Evolutionary conservation across 805 yeast species (phyloP), one percentile per base, ranked within the genome.

Genomic region (Candida verbasci): DNA sequence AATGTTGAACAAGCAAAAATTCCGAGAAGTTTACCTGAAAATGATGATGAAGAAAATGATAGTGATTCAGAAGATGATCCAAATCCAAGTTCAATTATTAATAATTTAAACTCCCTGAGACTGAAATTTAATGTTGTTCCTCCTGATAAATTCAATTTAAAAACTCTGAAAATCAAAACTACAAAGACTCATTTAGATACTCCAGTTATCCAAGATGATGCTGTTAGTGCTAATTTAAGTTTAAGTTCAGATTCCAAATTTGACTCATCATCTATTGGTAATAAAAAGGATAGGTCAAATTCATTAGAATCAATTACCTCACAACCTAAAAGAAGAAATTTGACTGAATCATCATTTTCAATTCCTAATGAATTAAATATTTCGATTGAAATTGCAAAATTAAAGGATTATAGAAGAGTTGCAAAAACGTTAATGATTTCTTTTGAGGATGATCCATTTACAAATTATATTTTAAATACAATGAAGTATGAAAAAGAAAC

Each of bases 371-470:
- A 44, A 25, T 41, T 52, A 18, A 46, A 48, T 22, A 38, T 50
- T 27, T 32, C 45, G 11, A 50, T 50, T 23, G 55, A 49, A 29
- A 38, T 38, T 22, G 53, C 47, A 7, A 35, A 37, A 6, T 47
- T 48, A 9, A 70, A 74, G 35, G 80, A 76, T 44, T 77, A 74
- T 46, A 71, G 68, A 41, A 65, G 76, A 40, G 78, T 78, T 18
- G 80, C 81, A 17, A 63, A 63, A 39, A 74, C 80, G 6, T 59
- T 77, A 36, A 65, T 67, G 37, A 56, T 72, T 37, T 74, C 80
- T 4, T 77, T 77, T 49, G 70, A 67, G 44, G 70, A 72, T 35
- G 82, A 77, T 52, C 68, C 75, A 21, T 75, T 75, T 46, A 68
- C 73, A 40, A 64, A 66, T 43, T 76, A 74, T 44, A 59, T 64